Evolutionary conservation across 2,329 filamentous ascomycete species (phyloP).

Genomic region (Chaetomiaceae sp.): DNA sequence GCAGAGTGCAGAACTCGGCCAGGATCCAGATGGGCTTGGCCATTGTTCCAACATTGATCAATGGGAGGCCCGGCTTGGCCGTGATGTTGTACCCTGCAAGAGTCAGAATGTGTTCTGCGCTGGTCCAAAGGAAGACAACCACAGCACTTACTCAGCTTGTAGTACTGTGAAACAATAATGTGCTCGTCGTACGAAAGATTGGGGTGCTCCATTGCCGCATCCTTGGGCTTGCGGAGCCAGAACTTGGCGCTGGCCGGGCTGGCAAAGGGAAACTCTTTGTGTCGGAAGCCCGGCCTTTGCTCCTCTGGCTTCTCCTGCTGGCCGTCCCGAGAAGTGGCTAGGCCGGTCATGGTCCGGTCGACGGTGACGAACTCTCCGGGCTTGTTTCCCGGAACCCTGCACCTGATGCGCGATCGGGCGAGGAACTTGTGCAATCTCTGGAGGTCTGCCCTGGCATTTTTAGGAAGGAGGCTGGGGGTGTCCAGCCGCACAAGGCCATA

Average conservation of each 20-base stretch:
- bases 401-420: constrained; percentile 35
- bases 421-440: constrained; percentile 35
- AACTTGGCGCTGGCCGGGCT: constrained; percentile 31
- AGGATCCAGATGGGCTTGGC: constrained; percentile 60
- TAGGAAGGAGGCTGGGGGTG: not conserved
- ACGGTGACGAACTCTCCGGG: constrained; percentile 29
- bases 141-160: constrained; percentile 36
- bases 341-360: constrained; percentile 29
- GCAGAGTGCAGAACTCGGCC: constrained; percentile 59
- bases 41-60: constrained; percentile 61
- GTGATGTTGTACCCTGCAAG: constrained; percentile 33
- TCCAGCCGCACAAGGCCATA: constrained; percentile 11
- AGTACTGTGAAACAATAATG: constrained; percentile 42
- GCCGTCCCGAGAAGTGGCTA: constrained; percentile 21
- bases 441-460: constrained; percentile 15
- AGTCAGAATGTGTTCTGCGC: not conserved
- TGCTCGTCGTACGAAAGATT: constrained; percentile 27
- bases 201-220: constrained; percentile 1
- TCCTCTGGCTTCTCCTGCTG: not conserved
- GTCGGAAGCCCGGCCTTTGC: not conserved
- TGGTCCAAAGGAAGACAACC: not conserved
- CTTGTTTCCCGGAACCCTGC: constrained; percentile 31
- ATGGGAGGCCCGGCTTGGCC: constrained; percentile 42
- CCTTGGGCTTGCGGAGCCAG: constrained; percentile 23
- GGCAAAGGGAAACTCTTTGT: constrained; percentile 11